Evolutionary conservation across 768 basidiomycete genomes (phyloP).

Genomic region (Asterophora parasitica): DNA sequence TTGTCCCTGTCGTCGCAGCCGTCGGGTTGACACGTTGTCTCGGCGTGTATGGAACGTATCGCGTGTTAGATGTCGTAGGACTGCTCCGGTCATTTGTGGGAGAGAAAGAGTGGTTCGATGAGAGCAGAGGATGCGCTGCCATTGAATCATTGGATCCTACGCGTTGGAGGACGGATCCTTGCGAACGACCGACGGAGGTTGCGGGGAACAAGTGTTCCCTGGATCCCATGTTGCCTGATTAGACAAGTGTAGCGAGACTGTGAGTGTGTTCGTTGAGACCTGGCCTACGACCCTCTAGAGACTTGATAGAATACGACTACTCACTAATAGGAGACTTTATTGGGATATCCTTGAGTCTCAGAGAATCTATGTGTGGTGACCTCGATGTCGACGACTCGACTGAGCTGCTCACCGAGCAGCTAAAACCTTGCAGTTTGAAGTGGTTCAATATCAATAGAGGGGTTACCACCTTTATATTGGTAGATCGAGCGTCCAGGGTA

Average conservation of each 20-base stretch:
- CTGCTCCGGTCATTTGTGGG: constrained; percentile 24
- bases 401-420: too few relatives aligned
- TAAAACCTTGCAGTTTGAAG: neutral
- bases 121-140: constrained; percentile 62
- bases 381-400: too few relatives aligned
- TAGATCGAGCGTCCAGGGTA: neutral
- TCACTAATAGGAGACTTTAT: neutral
- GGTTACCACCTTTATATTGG: neutral
- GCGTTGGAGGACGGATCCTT: constrained; percentile 38
- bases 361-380: too few relatives aligned
- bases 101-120: constrained; percentile 29
- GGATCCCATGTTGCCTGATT: constrained; percentile 25
- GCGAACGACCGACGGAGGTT: constrained; percentile 49
- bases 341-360: neutral
- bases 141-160: constrained; percentile 49
- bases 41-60: constrained; percentile 77
- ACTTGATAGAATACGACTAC: neutral
- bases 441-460: neutral
- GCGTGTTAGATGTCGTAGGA: constrained; percentile 24
- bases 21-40: constrained; percentile 50
- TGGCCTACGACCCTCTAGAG: neutral
- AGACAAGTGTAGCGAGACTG: too few relatives aligned
- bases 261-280: too few relatives aligned
- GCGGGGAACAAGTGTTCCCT: constrained; percentile 40
- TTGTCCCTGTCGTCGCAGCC: constrained; percentile 45